Evolutionary conservation across 306 rosid species (phyloP), one percentile per base, ranked within the genome.

Genomic region (Cucurbita moschata): DNA sequence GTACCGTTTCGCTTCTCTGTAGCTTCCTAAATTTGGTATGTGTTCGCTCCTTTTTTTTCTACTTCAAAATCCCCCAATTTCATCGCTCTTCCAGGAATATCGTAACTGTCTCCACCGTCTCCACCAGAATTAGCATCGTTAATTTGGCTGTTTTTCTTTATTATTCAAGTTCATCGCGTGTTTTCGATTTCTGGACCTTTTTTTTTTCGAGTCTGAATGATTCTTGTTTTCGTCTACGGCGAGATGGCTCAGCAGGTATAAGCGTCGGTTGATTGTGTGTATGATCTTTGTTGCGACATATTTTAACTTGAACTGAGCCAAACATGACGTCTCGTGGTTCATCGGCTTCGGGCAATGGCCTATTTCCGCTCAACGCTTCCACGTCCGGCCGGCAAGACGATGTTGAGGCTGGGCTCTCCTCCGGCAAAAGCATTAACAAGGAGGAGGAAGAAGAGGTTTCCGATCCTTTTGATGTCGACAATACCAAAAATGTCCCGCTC

Each of bases 401-500:
- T 51, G 12, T 71, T 74, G 87, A 86, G 77, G 57, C 83, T 1
- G 85, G 80, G 1, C 55, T 49, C 46, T 63, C 56, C 40, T 68
- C 76, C 59, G 5, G 40, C 3, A 64, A 46, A 46, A 19, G 10
- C 50, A 16, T 21, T 3, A 44, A 16, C 4, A 72, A 75, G 23
- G 78, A 50, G 60, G 79, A 71, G 0, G 79, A 71, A 1, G 55
- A 79, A 4, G 54, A 12, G 15, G 84, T 72, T 58, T 83, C 79
- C 0, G 75, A 88, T 76, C 98, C 98, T 15, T 93, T 93, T 23
- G 91, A 93, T 74, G 75, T 93, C 42, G 79, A 87, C 0, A 78
- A 83, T 7, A 93, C 96, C 62, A 93, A 93, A 76, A 93, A 90
- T 75, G 98, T 82, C 0, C 83, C 96, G 6, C 87, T n/a, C 1